Base-by-base conservation (phyloP, 495 filamentous ascomycete species). In the Penicillium steckii region DNA sequence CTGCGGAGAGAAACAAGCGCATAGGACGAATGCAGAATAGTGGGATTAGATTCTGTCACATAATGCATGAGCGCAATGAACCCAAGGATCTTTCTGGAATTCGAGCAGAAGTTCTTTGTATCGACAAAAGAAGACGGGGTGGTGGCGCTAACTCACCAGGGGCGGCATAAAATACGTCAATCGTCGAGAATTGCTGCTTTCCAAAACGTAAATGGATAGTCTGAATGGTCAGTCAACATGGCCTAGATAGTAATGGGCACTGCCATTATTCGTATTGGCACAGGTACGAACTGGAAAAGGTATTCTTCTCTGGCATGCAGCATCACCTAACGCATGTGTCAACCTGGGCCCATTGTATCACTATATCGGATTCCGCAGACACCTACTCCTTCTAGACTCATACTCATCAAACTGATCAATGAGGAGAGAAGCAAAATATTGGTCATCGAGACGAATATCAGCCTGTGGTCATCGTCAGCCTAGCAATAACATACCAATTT, bases 391-490 rank as follows among this genome's bases (percentile, higher is more conserved):
- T 85, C 88, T 58, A 96, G 83, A 63, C 85, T 90, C 76, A 95
- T 92, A 58, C 88, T 93, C 56, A 97, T 83, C 70, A 97, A 83
- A 77, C 88, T 91, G 48, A 96, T 94, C 50, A 96, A 75, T 13
- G 89, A 93, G 32, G 92, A 94, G 57, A 95, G 86, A n/a, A 97
- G 77, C 12, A 96, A 78, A 48, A 96, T 90, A 56, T 93, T 95
- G 54, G 89, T 95, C 66, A 97, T 78, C 26, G 80, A 87, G 25
- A 96, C 82, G 62, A 96, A 96, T 57, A 91, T 78, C 29, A 88
- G 64, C 82, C 77, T 79, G 50, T 33, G 54, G 21, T 26, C 25
- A 60, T 48, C 18, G 54, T 62, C 48, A 64, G 63, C n/a, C n/a
- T 53, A 30, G 15, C 8, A 21, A 30, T 30, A 17, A 29, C 4